Evolutionary conservation across 2,329 filamentous ascomycete genomes (phyloP), one percentile per base, ranked within the genome.

Genomic region (Ceratocystis cacaofunesta): DNA sequence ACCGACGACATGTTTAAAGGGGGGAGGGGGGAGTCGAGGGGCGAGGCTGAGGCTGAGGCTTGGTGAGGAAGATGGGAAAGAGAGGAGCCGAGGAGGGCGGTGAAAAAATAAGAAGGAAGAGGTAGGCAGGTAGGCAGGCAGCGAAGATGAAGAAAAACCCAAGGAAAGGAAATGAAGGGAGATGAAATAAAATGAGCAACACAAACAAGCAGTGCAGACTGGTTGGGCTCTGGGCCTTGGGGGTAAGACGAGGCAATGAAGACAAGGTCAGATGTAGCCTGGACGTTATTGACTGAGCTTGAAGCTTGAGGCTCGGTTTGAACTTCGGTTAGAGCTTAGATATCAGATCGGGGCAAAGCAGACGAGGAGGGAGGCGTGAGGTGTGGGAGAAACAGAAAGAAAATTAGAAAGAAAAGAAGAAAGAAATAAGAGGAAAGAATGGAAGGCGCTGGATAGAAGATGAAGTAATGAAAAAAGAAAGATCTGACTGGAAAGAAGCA

Each of bases 1-100:
- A 22, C 55, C 17, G 55, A 36, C 32, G 55, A 58, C 28, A 58
- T 58, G 55, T 28, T 82, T 72, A 83, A 19, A n/a, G 28, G 19
- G 61, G 46, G 44, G 28, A 8, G 36, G 28, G 50, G 10, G 36
- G 12, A 1, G 1, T 41, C 12, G 36, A 36, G 32, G 32, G 32
- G 32, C 32, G 32, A 41, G 36, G 12, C 36, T 41, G 36, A 32
- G 30, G 6, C 30, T 32, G 30, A 5, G 36, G 10, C 36, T 41
- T 41, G 12, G 36, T 3, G 10, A 12, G 2, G 3, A 41, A 41
- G 10, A 41, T 7, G 44, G 32, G 55, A 61, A 62, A 41, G 52
- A 63, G 55, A 17, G 7, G 19, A 63, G 4, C 46, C n/a, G 62
- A 36, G 58, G 36, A 10, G 46, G 62, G 44, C 50, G 60, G 65